Evolutionary conservation across 768 basidiomycete genomes (phyloP), one percentile per base, ranked within the genome.

Genomic region (Rhodocollybia butyracea): DNA sequence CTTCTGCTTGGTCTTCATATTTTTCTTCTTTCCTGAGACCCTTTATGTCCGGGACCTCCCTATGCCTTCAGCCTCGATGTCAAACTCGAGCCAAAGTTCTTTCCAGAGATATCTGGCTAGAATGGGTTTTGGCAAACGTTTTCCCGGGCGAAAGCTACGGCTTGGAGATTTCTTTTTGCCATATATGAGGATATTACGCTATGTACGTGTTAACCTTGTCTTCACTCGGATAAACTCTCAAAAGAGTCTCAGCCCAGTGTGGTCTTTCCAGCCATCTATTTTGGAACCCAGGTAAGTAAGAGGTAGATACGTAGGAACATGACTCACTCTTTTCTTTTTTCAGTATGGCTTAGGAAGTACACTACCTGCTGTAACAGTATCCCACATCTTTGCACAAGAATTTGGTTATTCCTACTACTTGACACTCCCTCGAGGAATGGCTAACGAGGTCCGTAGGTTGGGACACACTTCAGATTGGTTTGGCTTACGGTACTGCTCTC

Each of bases 1-100:
- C 21, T 52, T 52, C 19, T 39, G 36, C 29, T n/a, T 52, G 29
- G 7, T 52, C 12, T 52, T 52, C 34, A 52, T 29, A 6, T 39
- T 52, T 15, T 52, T 52, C 51, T 52, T 52, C 29, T 38, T 52
- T 15, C 51, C 51, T 15, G 51, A 52, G 26, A 52, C 51, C 8
- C 40, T 52, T n/a, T 52, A 52, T 24, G 41, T 52, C 13, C 51
- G 51, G 22, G 51, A 52, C 29, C 5, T 22, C 24, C 3, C 24
- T 6, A 15, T n/a, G 6, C 7, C 22, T 13, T 39, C 22, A 12
- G 19, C 24, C 10, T 41, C 19, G 32, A 52, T 15, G 22, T n/a
- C 15, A 21, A 40, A 21, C n/a, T 32, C 22, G 13, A 22, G 4
- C 5, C 5, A 15, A 15, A 41, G 38, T 17, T 40, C 15, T 15